Percentiles rank a stretch among this genome's conserved stretches.
These are phyloP conservation scores for Anisogramma anomala DNA, from an alignment of 2,329 filamentous ascomycete genomes.

Conservation along the genomic window DNA sequence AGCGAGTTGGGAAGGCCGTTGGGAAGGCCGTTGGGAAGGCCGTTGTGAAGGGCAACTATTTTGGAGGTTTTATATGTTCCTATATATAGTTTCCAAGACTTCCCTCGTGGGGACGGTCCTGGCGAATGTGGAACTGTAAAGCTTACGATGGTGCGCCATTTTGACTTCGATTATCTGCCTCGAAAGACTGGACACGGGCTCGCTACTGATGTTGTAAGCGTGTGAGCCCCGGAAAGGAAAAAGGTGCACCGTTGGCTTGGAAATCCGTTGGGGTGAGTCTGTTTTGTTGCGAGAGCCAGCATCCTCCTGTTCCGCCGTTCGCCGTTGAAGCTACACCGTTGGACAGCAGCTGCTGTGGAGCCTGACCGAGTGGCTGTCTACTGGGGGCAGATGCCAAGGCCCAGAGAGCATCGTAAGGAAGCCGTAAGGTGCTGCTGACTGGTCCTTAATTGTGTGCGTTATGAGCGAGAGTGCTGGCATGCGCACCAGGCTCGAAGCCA, in stretches of 20 bases:
- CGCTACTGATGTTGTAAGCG: not conserved
- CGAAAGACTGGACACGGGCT: not conserved
- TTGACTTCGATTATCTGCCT: slow-evolving; percentile 1
- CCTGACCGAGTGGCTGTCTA: not conserved
- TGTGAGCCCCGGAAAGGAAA: not conserved
- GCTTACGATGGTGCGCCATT: slow-evolving; percentile 12
- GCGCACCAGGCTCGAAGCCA: too few relatives aligned
- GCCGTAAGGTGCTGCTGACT: not conserved
- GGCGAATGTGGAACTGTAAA: not conserved
- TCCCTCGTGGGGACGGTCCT: too few relatives aligned
- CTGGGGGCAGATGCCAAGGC: slow-evolving; percentile 1
- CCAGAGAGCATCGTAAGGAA: not conserved
- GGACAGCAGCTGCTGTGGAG: slow-evolving; percentile 1
- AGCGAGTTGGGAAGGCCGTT: not conserved
- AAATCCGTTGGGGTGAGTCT: too few relatives aligned
- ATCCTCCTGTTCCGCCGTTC: not conserved
- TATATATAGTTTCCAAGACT: too few relatives aligned
- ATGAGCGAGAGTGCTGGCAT: too few relatives aligned
- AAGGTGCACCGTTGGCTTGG: not conserved
- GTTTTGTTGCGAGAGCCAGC: not conserved
- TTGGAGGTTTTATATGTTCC: too few relatives aligned
- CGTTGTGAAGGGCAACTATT: not conserved
- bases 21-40: not conserved
- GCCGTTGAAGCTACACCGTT: not conserved
- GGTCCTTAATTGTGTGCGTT: too few relatives aligned